Percentiles rank a stretch among this genome's conserved stretches.
These are phyloP conservation scores for Ogataea sp. DNA, from an alignment of 805 yeast species.

Conservation along the genomic window DNA sequence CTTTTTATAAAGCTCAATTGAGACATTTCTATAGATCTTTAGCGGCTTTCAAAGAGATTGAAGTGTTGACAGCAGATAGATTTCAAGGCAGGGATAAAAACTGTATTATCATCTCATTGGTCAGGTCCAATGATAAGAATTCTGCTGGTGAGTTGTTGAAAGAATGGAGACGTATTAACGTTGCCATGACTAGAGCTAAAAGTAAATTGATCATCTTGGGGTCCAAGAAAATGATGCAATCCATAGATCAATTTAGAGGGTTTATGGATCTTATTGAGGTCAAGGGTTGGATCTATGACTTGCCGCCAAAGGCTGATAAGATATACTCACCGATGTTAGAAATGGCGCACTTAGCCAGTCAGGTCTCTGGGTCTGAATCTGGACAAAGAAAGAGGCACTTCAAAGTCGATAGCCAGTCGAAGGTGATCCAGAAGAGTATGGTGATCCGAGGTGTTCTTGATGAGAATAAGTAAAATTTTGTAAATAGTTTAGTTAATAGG, in stretches of 20 bases:
- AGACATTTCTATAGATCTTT: constrained; percentile 30
- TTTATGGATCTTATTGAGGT: constrained; percentile 51
- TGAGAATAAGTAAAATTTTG: too few relatives aligned
- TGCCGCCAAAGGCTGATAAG: background rate
- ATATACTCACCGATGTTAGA: background rate
- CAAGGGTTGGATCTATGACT: constrained; percentile 55
- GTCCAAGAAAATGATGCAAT: constrained; percentile 52
- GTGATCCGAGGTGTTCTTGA: background rate
- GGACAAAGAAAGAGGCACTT: background rate
- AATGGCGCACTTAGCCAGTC: too few relatives aligned
- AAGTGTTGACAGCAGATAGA: constrained; percentile 87
- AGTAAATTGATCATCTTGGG: constrained; percentile 81
- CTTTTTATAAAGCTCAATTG: constrained; percentile 81
- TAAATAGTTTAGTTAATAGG: too few relatives aligned
- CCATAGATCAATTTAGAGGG: constrained; percentile 42
- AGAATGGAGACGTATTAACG: constrained; percentile 92
- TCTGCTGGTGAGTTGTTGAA: constrained; percentile 70
- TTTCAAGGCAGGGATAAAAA: constrained; percentile 96
- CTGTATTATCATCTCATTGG: constrained; percentile 83
- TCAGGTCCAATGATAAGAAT: constrained; percentile 62
- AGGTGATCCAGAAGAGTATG: background rate
- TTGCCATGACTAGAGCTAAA: constrained; percentile 87
- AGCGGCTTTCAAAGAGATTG: constrained; percentile 38
- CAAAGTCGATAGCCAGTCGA: background rate
- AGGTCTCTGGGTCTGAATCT: too few relatives aligned